Evolutionary conservation across 495 filamentous ascomycete species (phyloP).

Genomic region (Hypoxylon fragiforme): DNA sequence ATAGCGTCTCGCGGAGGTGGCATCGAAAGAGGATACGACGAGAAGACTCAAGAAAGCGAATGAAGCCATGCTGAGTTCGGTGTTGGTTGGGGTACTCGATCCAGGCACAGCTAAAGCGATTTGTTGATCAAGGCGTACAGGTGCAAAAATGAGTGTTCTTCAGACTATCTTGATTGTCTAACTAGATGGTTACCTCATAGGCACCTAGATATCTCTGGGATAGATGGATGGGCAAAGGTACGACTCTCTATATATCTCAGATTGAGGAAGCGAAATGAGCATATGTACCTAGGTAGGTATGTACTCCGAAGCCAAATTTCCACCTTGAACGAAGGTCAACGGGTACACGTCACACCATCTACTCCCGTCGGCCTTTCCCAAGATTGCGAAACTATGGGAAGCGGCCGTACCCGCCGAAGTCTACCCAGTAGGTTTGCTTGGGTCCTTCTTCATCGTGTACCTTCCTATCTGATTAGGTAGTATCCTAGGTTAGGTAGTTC

Average conservation of each 20-base stretch:
- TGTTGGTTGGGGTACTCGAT: too few relatives aligned
- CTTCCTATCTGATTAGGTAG: too few relatives aligned
- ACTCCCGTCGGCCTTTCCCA: constrained; percentile 10
- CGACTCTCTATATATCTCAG: background rate
- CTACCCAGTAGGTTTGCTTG: background rate
- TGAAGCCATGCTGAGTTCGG: constrained; percentile 7
- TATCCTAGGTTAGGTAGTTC: too few relatives aligned
- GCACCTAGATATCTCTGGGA: too few relatives aligned
- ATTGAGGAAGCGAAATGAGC: background rate
- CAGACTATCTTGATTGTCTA: background rate
- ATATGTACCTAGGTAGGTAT: too few relatives aligned
- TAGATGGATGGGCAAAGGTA: too few relatives aligned
- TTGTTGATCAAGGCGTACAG: too few relatives aligned
- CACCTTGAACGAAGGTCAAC: background rate
- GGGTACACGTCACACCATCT: constrained; percentile 7
- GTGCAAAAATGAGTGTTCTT: constrained; percentile 18
- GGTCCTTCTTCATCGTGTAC: constrained; percentile 2
- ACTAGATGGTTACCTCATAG: background rate
- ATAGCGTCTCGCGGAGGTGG: constrained; percentile 2
- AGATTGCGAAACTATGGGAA: constrained; percentile 2
- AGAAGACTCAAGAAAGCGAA: constrained; percentile 17
- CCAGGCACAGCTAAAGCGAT: too few relatives aligned
- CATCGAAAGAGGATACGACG: background rate
- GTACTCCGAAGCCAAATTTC: too few relatives aligned
- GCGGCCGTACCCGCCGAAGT: constrained; percentile 6